A percentile compares a stretch with the other conserved stretches of the same genome.
phyloP scores from a whole-genome alignment of 768 basidiomycete species.

The Macrocybe gigantea region DNA sequence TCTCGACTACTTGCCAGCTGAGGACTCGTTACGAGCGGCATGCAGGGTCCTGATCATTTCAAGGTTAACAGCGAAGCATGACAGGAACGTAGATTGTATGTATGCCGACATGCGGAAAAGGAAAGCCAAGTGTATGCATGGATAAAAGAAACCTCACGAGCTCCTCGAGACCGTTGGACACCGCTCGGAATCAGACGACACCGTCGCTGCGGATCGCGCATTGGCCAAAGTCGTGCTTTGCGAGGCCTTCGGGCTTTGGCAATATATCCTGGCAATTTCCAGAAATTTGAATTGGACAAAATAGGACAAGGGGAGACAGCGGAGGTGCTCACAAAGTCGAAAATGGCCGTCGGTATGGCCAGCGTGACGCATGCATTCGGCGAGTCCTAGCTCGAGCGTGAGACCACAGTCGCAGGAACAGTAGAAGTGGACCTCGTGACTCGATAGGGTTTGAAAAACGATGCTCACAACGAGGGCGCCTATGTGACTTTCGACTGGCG shows the following conservation, averaged over 20 bases:
- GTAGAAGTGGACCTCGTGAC: background rate
- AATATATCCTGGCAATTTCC: constrained; percentile 48
- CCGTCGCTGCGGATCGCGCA: constrained; percentile 65
- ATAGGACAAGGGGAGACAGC: background rate
- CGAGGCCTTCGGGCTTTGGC: constrained; percentile 57
- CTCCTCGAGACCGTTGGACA: too few relatives aligned
- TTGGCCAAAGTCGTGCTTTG: constrained; percentile 54
- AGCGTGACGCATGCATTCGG: constrained; percentile 77
- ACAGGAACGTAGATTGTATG: too few relatives aligned
- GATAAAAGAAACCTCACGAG: too few relatives aligned
- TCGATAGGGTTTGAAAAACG: background rate
- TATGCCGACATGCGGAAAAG: too few relatives aligned
- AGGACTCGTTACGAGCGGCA: too few relatives aligned
- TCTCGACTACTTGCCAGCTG: too few relatives aligned
- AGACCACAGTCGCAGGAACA: too few relatives aligned
- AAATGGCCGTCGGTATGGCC: constrained; percentile 72
- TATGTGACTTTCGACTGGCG: constrained; percentile 59
- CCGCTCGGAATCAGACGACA: constrained; percentile 24
- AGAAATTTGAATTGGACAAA: background rate
- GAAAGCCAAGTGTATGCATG: too few relatives aligned
- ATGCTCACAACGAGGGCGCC: constrained; percentile 60
- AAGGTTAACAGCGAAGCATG: too few relatives aligned
- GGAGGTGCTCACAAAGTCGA: constrained; percentile 48
- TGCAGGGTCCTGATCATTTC: too few relatives aligned
- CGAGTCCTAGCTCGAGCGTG: constrained; percentile 19